Evolutionary conservation across 2,329 filamentous ascomycete genomes (phyloP).

Genomic region (Alternaria sp.): DNA sequence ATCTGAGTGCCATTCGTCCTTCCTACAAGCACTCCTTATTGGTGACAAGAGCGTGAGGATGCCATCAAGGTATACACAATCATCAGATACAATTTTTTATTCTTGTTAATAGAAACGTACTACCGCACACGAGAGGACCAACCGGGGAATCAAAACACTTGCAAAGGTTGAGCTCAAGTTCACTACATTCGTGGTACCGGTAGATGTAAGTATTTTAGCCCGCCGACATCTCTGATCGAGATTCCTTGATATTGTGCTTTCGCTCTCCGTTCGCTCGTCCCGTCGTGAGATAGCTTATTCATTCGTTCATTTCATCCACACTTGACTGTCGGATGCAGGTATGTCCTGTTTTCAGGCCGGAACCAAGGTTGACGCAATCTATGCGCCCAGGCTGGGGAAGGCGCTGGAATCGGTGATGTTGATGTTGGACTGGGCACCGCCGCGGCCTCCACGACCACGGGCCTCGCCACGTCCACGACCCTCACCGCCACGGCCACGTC

Average conservation of each 20-base stretch:
- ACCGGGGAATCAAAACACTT: constrained; percentile 7
- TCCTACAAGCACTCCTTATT: too few relatives aligned
- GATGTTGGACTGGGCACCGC: constrained; percentile 48
- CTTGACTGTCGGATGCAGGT: constrained; percentile 13
- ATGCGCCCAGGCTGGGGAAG: constrained; percentile 61
- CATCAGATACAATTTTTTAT: constrained; percentile 3
- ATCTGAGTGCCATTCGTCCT: not conserved
- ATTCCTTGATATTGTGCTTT: constrained; percentile 12
- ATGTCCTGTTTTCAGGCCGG: constrained; percentile 22
- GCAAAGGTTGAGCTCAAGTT: constrained; percentile 9
- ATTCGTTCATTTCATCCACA: constrained; percentile 24
- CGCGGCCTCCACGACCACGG: constrained; percentile 57
- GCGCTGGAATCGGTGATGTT: constrained; percentile 59
- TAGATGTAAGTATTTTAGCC: constrained; percentile 14
- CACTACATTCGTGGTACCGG: constrained; percentile 13
- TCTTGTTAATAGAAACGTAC: not conserved
- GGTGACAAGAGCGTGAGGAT: not conserved
- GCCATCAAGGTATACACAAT: not conserved
- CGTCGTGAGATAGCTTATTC: constrained; percentile 29
- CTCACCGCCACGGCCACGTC: constrained; percentile 53
- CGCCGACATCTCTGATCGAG: constrained; percentile 20
- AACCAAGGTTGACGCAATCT: constrained; percentile 30
- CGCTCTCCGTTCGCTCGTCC: constrained; percentile 10
- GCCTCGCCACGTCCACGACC: constrained; percentile 56
- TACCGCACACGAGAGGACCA: not conserved